Base-by-base conservation (phyloP, 345 rosid species). In the Hevea brasiliensis region DNA sequence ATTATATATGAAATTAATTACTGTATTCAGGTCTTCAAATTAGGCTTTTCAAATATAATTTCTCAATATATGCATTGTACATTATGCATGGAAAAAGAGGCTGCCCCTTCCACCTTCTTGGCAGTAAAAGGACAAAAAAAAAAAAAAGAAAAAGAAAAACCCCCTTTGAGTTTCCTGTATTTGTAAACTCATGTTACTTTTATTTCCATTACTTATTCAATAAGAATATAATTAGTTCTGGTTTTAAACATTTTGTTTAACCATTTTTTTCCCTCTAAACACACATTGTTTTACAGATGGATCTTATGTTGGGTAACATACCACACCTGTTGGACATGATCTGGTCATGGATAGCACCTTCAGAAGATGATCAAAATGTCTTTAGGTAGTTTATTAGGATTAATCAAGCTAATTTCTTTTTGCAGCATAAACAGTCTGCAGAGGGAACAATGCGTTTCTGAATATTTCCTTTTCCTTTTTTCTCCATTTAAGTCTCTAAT, bases 311-410 rank as follows among this genome's bases (percentile, higher is more conserved):
- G 78, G 98, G 98, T 68, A 75, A 95, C 77, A 87, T 95, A 75
- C 90, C 98, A 32, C 89, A 85, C 79, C 89, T 95, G 73, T 86
- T 95, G 81, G 96, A 95, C 83, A 80, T 87, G 84, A 84, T 95
- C 74, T 95, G 99, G 99, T 92, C 87, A 61, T 95, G 99, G 99
- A 85, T 95, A 82, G 88, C 98, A 23, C 96, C 98, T 73, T 83
- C 89, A 76, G 99, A 89, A 82, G 98, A 95, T 80, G 92, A 87
- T 79, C 86, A 85, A 65, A 87, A 81, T 77, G 72, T 81, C 67
- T 89, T 90, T 84, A 92, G 99, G 99, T 89, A 80, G 76, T 72
- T 12, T 59, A 32, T 51, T 68, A 32, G 17, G 24, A 61, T n/a
- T 60, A 57, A 12, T 51, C 18, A 56, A 55, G 45, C 37, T 65